These are phyloP conservation scores for Nannochloris sp. DNA, from an alignment of 139 green algal species.

Conservation along the genomic window DNA sequence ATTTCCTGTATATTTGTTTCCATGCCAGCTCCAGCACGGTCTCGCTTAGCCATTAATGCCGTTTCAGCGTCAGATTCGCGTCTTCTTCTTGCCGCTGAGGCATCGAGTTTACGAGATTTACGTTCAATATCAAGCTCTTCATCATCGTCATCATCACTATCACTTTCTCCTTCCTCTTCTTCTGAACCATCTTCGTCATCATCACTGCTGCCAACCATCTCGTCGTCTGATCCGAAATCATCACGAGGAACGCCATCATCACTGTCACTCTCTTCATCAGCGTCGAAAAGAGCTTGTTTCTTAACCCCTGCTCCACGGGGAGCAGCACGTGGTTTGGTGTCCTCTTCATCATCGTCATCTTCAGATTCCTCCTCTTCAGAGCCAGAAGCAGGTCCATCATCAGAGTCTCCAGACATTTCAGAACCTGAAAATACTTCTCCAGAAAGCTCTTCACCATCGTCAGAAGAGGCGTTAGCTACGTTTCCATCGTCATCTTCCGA, in stretches of 20 bases:
- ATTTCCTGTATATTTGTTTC: slow-evolving; percentile 58
- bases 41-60: too few species aligned
- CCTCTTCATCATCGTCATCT: slow-evolving; percentile 14
- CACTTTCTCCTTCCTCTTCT: slow-evolving; percentile 11
- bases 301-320: neutral
- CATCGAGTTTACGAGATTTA: neutral
- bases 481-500: slow-evolving; percentile 3
- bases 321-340: neutral
- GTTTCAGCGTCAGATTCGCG: neutral
- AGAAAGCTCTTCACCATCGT: neutral
- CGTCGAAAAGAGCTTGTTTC: neutral
- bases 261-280: neutral
- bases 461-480: slow-evolving; percentile 24
- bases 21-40: slow-evolving; percentile 22
- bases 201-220: slow-evolving; percentile 13
- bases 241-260: neutral
- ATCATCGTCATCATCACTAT: slow-evolving; percentile 28
- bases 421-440: neutral
- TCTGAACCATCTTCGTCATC: slow-evolving; percentile 19
- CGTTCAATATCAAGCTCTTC: slow-evolving; percentile 10
- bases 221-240: slow-evolving; percentile 1
- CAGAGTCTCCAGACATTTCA: neutral
- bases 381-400: neutral
- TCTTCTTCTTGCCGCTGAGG: neutral
- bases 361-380: slow-evolving; percentile 24